Evolutionary conservation across 495 filamentous ascomycete genomes (phyloP).

Genomic region (Evernia prunastri): DNA sequence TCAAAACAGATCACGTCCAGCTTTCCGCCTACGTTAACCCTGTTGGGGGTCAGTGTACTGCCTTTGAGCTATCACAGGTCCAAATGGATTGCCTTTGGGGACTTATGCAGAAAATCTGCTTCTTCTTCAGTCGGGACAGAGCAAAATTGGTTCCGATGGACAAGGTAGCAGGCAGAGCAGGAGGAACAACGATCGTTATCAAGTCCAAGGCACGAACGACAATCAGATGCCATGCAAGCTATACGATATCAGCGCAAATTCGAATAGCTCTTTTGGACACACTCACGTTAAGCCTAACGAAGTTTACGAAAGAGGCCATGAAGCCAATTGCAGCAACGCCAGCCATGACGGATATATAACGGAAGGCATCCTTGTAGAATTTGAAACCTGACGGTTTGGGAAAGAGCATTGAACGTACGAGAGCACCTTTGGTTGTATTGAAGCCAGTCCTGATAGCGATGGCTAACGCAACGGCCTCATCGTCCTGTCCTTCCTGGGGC

Average conservation of each 20-base stretch:
- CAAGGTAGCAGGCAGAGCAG: conserved; percentile 91
- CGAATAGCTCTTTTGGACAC: background rate
- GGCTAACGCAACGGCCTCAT: conserved; percentile 86
- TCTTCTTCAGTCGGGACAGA: conserved; percentile 72
- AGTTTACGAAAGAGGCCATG: conserved; percentile 85
- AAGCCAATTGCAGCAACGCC: conserved; percentile 84
- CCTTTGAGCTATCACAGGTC: background rate
- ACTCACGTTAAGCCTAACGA: conserved; percentile 66
- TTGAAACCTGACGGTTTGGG: conserved; percentile 97
- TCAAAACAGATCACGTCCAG: conserved; percentile 96
- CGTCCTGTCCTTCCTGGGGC: conserved; percentile 76
- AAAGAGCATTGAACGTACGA: conserved; percentile 98
- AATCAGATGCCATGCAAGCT: conserved; percentile 81
- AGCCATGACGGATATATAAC: conserved; percentile 97
- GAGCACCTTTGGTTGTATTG: conserved; percentile 91
- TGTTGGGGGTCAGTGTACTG: conserved; percentile 25
- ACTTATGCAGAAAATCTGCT: conserved; percentile 94
- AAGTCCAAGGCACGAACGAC: conserved; percentile 87
- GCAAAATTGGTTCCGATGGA: conserved; percentile 97
- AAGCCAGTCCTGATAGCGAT: conserved; percentile 92
- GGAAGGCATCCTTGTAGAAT: conserved; percentile 95
- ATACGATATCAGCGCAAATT: conserved; percentile 26
- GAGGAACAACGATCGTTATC: conserved; percentile 96
- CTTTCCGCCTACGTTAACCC: conserved; percentile 93
- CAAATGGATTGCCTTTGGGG: conserved; percentile 59